Conservation (phyloP, 352 stramenopile genomes). For the Globisporangium sylvaticum region DNA sequence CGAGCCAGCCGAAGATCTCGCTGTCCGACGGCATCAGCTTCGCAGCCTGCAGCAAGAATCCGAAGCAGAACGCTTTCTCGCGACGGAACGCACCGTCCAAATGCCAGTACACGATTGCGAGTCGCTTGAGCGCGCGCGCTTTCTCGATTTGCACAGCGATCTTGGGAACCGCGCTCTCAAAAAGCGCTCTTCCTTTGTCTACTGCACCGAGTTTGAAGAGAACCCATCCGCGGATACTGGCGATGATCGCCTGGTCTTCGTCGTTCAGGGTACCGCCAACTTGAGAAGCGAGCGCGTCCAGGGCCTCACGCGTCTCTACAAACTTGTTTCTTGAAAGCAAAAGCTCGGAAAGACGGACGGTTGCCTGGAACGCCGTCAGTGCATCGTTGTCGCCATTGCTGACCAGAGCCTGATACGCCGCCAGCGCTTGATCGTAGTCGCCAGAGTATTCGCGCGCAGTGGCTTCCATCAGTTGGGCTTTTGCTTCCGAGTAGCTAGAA, state of each 20-base stretch:
- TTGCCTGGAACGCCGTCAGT: constrained; percentile 26
- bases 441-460: constrained; percentile 49
- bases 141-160: constrained; percentile 21
- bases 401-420: constrained; percentile 34
- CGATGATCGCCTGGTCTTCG: constrained; percentile 19
- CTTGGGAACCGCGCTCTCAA: constrained; percentile 34
- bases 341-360: constrained; percentile 42
- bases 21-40: constrained; percentile 66
- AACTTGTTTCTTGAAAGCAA: constrained; percentile 27
- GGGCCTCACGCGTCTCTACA: constrained; percentile 26
- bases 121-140: constrained; percentile 52
- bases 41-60: constrained; percentile 57
- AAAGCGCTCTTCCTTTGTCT: constrained; percentile 27
- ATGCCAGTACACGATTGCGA: constrained; percentile 79
- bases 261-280: constrained; percentile 3
- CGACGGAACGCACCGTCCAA: constrained; percentile 38
- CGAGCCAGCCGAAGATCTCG: constrained; percentile 69
- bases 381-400: constrained; percentile 16
- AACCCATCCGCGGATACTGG: constrained; percentile 47
- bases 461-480: constrained; percentile 49
- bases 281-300: constrained; percentile 22
- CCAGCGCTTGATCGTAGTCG: constrained; percentile 40
- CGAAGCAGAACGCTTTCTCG: constrained; percentile 66
- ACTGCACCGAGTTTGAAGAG: constrained; percentile 38
- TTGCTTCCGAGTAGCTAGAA: constrained; percentile 49